phyloP scores from a whole-genome alignment of 306 rosid species.

The Trifolium fragiferum region DNA sequence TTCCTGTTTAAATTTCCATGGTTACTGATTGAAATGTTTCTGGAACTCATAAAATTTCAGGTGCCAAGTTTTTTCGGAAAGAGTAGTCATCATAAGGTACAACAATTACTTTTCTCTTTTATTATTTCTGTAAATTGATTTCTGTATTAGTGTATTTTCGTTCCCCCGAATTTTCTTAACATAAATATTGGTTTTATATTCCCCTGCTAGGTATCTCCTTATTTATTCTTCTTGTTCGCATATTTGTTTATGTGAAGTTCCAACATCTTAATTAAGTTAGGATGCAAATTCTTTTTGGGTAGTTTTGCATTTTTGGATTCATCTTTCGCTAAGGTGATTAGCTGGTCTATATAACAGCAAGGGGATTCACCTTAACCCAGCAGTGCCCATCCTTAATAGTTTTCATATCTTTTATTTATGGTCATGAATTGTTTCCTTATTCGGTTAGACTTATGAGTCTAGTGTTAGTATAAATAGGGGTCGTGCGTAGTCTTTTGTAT shows the following conservation, averaged over 20 bases:
- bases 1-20: conserved; percentile 8
- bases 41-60: conserved; percentile 59
- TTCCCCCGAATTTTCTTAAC: conserved; percentile 10
- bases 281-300: background rate
- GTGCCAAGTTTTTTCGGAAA: conserved; percentile 72
- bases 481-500: background rate
- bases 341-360: background rate
- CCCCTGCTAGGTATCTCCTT: background rate
- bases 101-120: conserved; percentile 33
- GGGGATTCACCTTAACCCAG: background rate
- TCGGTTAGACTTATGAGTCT: background rate
- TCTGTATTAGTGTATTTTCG: conserved; percentile 14
- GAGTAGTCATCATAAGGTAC: conserved; percentile 80
- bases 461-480: background rate
- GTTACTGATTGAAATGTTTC: conserved; percentile 33
- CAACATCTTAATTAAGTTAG: conserved; percentile 5
- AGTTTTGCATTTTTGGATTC: background rate
- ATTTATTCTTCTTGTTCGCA: background rate
- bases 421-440: background rate
- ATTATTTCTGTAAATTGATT: conserved; percentile 30
- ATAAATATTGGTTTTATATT: conserved; percentile 16
- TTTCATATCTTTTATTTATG: background rate
- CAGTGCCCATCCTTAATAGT: background rate
- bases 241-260: background rate
- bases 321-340: background rate